Base-by-base conservation (phyloP, 1,139 yeast species). In the Pichia sp. region DNA sequence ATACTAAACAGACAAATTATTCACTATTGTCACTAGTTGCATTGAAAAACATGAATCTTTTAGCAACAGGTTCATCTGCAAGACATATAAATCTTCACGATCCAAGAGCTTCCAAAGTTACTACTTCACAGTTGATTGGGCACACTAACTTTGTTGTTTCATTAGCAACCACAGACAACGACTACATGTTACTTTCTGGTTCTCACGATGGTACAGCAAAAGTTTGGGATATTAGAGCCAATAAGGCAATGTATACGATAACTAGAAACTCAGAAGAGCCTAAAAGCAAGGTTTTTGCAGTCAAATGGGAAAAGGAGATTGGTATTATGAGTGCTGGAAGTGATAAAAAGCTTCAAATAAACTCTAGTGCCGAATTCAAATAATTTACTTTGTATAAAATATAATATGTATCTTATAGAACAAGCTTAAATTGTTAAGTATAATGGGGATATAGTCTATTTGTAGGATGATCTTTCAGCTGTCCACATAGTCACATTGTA, bases 121-220 rank as follows among this genome's bases (percentile, higher is more conserved):
- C 83, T 12, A 77, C 72, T 46, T 69, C 73, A 38, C 93, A 89
- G 59, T 71, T 91, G 43, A 70, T 79, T 35, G 98, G 99, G 9
- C 99, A 91, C 63, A 76, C 84, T 37, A 89, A 89, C 63, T 88
- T 91, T 59, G 97, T 91, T 28, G 93, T 83, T 19, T 74, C 83
- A 3, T 67, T 91, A 49, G 76, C 81, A 33, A 74, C 84, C 5
- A 91, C 95, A 10, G 75, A 74, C 48, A 82, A 79, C 52, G 84
- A 77, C 38, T 80, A 85, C 62, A 77, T 86, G 79, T 74, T 91
- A 56, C 78, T 86, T 18, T 84, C 95, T 7, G 95, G 84, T 15
- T 86, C 96, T 12, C 96, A 88, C 59, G 99, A 91, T 62, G 96
- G 97, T 21, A 84, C 95, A 2, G 93, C 84, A 34, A 81, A 88